phyloP scores from a whole-genome alignment of 139 green algal species.

The Gonium pectorale region DNA sequence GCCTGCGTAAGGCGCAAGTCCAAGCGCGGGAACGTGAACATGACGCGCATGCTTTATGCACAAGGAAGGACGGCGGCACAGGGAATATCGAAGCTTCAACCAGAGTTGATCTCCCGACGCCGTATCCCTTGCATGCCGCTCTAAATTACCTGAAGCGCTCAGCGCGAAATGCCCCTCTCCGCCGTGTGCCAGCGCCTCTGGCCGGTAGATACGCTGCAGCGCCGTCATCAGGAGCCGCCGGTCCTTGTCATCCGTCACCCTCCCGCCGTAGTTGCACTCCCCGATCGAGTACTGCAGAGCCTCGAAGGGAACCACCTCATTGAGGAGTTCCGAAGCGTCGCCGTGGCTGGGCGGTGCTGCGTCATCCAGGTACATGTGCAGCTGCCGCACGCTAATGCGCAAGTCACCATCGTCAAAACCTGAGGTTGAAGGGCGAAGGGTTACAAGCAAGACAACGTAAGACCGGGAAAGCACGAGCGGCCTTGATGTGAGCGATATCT shows the following conservation, averaged over 20 bases:
- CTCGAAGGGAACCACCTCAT: constrained; percentile 55
- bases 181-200: constrained; percentile 49
- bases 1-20: no score
- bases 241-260: constrained; percentile 87
- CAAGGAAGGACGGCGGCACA: no score
- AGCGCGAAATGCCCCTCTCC: constrained; percentile 44
- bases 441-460: no score
- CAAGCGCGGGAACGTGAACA: no score
- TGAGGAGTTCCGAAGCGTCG: background rate
- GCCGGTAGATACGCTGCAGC: constrained; percentile 72
- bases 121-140: no score
- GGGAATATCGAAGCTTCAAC: no score
- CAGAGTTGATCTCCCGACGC: no score
- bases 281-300: constrained; percentile 73
- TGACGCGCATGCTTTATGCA: no score
- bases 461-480: no score
- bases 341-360: background rate
- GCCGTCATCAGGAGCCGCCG: constrained; percentile 74
- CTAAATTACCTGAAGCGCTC: constrained; percentile 34
- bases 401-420: constrained; percentile 81
- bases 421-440: constrained; percentile 8
- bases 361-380: constrained; percentile 81
- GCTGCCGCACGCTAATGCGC: constrained; percentile 78
- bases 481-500: no score
- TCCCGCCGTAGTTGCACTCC: constrained; percentile 83